A percentile compares a stretch with the other conserved stretches of the same genome.
These are phyloP conservation scores for Pleurotus pulmonarius DNA, from an alignment of 768 basidiomycete genomes.

Conservation along the genomic window DNA sequence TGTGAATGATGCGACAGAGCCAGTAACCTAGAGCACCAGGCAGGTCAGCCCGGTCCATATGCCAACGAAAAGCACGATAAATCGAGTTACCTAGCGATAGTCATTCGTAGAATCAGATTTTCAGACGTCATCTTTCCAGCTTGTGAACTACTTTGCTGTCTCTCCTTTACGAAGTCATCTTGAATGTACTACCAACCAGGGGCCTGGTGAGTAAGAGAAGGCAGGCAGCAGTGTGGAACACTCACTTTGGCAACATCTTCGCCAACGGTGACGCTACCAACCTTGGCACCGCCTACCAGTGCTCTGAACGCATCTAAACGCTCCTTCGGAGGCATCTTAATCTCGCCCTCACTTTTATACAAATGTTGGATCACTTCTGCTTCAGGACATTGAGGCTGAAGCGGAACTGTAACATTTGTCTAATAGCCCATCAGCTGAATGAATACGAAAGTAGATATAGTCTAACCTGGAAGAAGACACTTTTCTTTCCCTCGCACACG, in stretches of 20 bases:
- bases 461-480: conserved; percentile 66
- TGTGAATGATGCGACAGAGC: conserved; percentile 57
- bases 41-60: not conserved
- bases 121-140: conserved; percentile 44
- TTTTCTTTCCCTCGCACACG: conserved; percentile 60
- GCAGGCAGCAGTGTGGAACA: not conserved
- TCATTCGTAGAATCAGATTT: conserved; percentile 65
- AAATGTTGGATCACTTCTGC: conserved; percentile 23
- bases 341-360: conserved; percentile 43
- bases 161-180: conserved; percentile 62
- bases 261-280: conserved; percentile 49
- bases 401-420: conserved; percentile 56
- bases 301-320: conserved; percentile 53
- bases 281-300: conserved; percentile 58
- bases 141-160: conserved; percentile 31
- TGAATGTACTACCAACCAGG: conserved; percentile 56
- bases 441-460: not conserved
- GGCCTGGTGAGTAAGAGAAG: not conserved
- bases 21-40: conserved; percentile 42
- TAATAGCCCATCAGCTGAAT: conserved; percentile 21
- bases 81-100: conserved; percentile 56
- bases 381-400: conserved; percentile 27
- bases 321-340: conserved; percentile 43
- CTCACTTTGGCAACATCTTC: conserved; percentile 59
- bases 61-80: conserved; percentile 2